A percentile compares a stretch with the other conserved stretches of the same genome.
phyloP scores from a whole-genome alignment of 2,329 filamentous ascomycete genomes.

The Orbilia oligospora region DNA sequence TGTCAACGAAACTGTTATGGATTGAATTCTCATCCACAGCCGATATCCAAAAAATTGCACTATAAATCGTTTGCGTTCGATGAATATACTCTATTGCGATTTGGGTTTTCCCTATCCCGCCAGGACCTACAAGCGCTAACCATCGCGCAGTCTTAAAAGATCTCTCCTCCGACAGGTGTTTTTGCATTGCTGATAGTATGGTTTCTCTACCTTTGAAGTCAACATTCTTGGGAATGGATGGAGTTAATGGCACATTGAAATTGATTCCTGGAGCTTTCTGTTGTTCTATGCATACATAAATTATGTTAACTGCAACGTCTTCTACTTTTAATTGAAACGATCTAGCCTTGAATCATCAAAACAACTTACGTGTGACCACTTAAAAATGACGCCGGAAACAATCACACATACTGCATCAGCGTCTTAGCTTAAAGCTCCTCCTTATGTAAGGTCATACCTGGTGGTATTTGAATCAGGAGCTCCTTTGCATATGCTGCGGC shows the following conservation, averaged over 20 bases:
- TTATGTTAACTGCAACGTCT: no score
- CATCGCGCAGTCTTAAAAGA: background rate
- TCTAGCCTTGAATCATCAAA: no score
- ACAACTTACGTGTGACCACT: no score
- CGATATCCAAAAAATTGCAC: background rate
- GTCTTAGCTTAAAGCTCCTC: no score
- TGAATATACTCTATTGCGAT: background rate
- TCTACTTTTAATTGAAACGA: no score
- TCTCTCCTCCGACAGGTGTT: background rate
- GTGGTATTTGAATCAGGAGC: background rate
- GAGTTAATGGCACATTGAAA: background rate
- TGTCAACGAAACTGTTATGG: background rate
- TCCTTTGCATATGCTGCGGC: background rate
- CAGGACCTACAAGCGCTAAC: background rate
- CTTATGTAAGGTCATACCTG: no score
- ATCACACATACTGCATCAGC: no score
- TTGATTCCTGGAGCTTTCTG: background rate
- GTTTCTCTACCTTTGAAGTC: background rate
- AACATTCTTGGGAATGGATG: background rate
- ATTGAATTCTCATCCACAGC: background rate
- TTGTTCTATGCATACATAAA: no score
- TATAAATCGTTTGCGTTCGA: background rate
- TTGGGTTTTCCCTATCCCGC: slow-evolving; percentile 5
- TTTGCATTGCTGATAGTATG: background rate
- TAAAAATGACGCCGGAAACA: no score